A percentile compares a stretch with the other conserved stretches of the same genome.
Conservation (phyloP, 75 land plant genomes). For the Sequoiadendron giganteum region DNA sequence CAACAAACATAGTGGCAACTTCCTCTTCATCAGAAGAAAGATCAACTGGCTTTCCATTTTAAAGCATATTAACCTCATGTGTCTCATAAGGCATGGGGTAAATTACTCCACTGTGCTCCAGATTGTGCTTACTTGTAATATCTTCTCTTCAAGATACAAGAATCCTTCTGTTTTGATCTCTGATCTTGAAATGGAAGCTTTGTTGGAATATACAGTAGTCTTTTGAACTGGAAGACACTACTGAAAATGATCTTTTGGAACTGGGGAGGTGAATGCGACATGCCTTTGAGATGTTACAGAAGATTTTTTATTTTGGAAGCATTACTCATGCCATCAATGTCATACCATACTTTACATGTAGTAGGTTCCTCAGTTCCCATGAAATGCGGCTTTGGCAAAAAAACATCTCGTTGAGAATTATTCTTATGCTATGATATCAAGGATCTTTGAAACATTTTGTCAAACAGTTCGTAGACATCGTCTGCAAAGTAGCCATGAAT, state of each 20-base stretch:
- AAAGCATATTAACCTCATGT: constrained; percentile 92
- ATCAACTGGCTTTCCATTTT: constrained; percentile 78
- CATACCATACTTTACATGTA: too few species aligned
- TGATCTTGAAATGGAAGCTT: neutral
- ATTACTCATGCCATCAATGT: too few species aligned
- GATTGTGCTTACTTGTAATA: constrained; percentile 9
- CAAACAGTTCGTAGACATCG: too few species aligned
- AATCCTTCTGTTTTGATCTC: too few species aligned
- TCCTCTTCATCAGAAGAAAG: constrained; percentile 91
- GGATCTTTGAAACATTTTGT: too few species aligned
- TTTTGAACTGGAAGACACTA: neutral
- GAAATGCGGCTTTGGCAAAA: too few species aligned
- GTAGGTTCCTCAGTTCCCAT: too few species aligned
- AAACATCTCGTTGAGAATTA: too few species aligned
- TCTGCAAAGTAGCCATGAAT: too few species aligned
- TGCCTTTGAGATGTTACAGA: constrained; percentile 10
- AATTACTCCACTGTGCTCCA: constrained; percentile 90
- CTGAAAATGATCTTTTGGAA: constrained; percentile 7
- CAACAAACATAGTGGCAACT: constrained; percentile 99
- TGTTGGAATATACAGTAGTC: neutral
- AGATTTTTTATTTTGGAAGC: neutral
- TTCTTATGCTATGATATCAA: too few species aligned
- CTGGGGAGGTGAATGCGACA: neutral
- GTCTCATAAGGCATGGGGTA: constrained; percentile 90
- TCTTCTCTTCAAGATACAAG: too few species aligned